A percentile compares a stretch with the other conserved stretches of the same genome.
Conservation (phyloP, 768 basidiomycete species). For the Candolleomyces eurysporus region DNA sequence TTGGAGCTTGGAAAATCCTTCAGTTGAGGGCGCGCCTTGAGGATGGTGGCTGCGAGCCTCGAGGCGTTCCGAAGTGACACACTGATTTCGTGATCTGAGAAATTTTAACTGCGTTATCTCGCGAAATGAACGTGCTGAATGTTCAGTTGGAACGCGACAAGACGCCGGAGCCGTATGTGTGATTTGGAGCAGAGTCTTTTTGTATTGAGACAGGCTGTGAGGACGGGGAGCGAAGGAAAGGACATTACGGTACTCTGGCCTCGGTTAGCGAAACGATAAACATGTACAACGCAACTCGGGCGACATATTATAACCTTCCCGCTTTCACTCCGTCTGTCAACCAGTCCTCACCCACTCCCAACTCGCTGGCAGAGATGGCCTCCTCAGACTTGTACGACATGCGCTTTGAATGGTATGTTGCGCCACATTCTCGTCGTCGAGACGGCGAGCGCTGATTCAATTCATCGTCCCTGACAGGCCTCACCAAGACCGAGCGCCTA, state of each 20-base stretch:
- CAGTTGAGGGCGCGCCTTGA: background rate
- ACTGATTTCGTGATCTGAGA: background rate
- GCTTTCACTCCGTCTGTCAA: slow-evolving; percentile 7
- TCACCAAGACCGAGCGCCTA: slow-evolving; percentile 48
- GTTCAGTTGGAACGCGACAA: background rate
- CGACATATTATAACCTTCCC: background rate
- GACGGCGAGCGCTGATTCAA: slow-evolving; percentile 6
- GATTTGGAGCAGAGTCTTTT: background rate
- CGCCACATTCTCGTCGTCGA: background rate
- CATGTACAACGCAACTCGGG: slow-evolving; percentile 26
- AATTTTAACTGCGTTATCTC: slow-evolving; percentile 4
- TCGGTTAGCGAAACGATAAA: slow-evolving; percentile 19
- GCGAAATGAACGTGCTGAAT: slow-evolving; percentile 9
- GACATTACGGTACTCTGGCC: background rate
- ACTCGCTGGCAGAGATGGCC: slow-evolving; percentile 18
- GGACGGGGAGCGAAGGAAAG: background rate
- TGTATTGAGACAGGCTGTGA: background rate
- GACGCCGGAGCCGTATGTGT: background rate
- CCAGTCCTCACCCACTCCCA: slow-evolving; percentile 6
- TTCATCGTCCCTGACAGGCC: slow-evolving; percentile 46
- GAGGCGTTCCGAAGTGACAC: background rate
- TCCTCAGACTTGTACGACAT: slow-evolving; percentile 46
- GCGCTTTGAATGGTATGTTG: slow-evolving; percentile 48
- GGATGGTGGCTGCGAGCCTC: slow-evolving; percentile 4
- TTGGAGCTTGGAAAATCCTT: background rate